These are phyloP conservation scores for Puccinia coronata DNA, from an alignment of 1,284 basidiomycete genomes.

Conservation along the genomic window DNA sequence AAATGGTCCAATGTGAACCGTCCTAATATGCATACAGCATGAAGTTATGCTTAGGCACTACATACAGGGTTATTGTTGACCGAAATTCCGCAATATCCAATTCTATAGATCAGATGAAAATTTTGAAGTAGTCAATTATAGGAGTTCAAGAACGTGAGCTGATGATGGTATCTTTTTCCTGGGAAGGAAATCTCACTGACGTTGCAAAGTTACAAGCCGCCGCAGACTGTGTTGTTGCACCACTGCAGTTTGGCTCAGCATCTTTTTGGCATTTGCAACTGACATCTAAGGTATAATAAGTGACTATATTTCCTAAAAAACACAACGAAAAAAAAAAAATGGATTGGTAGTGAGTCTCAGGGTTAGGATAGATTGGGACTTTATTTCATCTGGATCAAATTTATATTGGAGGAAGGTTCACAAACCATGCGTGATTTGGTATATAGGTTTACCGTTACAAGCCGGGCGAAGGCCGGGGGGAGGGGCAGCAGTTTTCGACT, in stretches of 20 bases:
- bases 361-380: neutral
- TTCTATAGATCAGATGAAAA: neutral
- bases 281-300: neutral
- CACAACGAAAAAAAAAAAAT: neutral
- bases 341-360: neutral
- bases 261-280: neutral
- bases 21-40: neutral
- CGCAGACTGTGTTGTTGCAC: neutral
- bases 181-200: neutral
- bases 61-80: neutral
- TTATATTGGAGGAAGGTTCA: neutral
- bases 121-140: neutral
- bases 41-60: neutral
- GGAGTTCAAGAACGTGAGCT: neutral
- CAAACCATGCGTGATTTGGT: neutral
- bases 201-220: neutral
- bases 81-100: neutral
- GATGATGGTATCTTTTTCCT: neutral
- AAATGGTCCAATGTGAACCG: neutral
- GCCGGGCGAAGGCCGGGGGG: neutral
- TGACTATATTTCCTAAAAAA: neutral
- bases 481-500: neutral
- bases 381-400: neutral
- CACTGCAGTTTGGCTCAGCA: neutral
- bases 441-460: neutral